phyloP scores from a whole-genome alignment of 1,284 basidiomycete species.

The Papiliotrema terrestris region DNA sequence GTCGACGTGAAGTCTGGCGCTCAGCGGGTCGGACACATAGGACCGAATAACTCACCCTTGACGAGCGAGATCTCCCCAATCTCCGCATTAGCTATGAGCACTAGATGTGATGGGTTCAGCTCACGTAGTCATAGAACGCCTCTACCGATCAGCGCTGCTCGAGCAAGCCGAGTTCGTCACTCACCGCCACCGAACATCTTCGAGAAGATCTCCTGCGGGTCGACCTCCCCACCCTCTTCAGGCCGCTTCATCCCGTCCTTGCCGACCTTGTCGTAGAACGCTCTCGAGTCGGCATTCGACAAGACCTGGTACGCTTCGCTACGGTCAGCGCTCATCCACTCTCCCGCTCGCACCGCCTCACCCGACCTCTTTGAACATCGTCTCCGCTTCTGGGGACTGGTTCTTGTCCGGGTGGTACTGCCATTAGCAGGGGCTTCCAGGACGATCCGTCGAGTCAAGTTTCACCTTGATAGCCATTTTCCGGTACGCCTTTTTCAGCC shows the following conservation, averaged over 20 bases:
- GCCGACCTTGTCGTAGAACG: slow-evolving; percentile 93
- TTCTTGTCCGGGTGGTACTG: slow-evolving; percentile 96
- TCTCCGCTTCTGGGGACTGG: slow-evolving; percentile 75
- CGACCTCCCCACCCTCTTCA: slow-evolving; percentile 53
- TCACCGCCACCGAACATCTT: slow-evolving; percentile 88
- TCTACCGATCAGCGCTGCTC: slow-evolving; percentile 20
- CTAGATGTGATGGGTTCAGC: slow-evolving; percentile 37
- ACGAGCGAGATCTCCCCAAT: slow-evolving; percentile 90
- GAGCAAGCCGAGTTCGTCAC: slow-evolving; percentile 32
- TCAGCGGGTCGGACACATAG: neutral
- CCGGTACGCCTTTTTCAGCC: slow-evolving; percentile 90
- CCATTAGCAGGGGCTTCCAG: neutral
- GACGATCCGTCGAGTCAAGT: neutral
- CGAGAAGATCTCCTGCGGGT: slow-evolving; percentile 85
- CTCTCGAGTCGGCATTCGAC: slow-evolving; percentile 77
- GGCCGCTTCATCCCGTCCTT: slow-evolving; percentile 53
- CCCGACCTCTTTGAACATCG: slow-evolving; percentile 93
- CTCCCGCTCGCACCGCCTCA: slow-evolving; percentile 40
- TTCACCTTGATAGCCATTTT: slow-evolving; percentile 89
- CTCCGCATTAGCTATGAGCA: slow-evolving; percentile 47
- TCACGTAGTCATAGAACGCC: slow-evolving; percentile 66
- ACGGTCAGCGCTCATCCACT: neutral
- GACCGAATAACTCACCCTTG: slow-evolving; percentile 54
- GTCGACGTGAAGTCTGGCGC: slow-evolving; percentile 44
- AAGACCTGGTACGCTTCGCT: slow-evolving; percentile 90